A percentile compares a stretch with the other conserved stretches of the same genome.
Evolutionary conservation across 2,329 filamentous ascomycete genomes (phyloP).

Genomic region (Pyrenophora graminea): DNA sequence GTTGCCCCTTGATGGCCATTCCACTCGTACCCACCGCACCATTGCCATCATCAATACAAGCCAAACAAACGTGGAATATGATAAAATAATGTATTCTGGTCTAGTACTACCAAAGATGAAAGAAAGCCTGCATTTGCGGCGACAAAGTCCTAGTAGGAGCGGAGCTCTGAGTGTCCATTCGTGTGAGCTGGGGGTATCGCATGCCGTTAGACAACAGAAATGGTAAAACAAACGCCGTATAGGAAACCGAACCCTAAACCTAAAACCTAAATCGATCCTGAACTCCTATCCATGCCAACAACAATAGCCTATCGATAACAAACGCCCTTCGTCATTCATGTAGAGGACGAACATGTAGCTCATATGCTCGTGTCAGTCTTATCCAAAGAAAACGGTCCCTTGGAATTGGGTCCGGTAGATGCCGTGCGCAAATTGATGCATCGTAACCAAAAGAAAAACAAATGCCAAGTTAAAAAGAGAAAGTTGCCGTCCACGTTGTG

Average conservation of each 20-base stretch:
- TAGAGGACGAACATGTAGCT: constrained; percentile 16
- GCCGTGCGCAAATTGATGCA: constrained; percentile 34
- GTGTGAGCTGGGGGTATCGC: constrained; percentile 20
- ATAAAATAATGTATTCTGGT: constrained; percentile 13
- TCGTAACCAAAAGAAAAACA: constrained; percentile 4
- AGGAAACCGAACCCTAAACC: constrained; percentile 13
- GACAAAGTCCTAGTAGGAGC: constrained; percentile 13
- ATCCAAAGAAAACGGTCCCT: constrained; percentile 18
- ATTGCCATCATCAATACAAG: neutral
- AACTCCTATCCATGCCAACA: constrained; percentile 29
- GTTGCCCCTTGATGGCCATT: no score
- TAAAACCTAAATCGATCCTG: constrained; percentile 10
- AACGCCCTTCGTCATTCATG: constrained; percentile 40
- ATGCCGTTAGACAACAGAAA: constrained; percentile 10
- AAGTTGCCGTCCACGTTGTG: neutral
- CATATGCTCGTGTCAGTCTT: constrained; percentile 29
- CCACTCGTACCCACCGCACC: no score
- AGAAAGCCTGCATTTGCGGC: constrained; percentile 14
- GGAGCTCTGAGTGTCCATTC: constrained; percentile 12
- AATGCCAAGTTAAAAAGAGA: neutral
- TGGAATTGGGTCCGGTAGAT: constrained; percentile 24
- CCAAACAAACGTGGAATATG: neutral
- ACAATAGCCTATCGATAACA: constrained; percentile 13
- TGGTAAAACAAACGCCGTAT: constrained; percentile 20
- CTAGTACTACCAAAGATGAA: constrained; percentile 12